These are phyloP conservation scores for Truncatella angustata DNA, from an alignment of 2,329 filamentous ascomycete genomes.

Conservation along the genomic window DNA sequence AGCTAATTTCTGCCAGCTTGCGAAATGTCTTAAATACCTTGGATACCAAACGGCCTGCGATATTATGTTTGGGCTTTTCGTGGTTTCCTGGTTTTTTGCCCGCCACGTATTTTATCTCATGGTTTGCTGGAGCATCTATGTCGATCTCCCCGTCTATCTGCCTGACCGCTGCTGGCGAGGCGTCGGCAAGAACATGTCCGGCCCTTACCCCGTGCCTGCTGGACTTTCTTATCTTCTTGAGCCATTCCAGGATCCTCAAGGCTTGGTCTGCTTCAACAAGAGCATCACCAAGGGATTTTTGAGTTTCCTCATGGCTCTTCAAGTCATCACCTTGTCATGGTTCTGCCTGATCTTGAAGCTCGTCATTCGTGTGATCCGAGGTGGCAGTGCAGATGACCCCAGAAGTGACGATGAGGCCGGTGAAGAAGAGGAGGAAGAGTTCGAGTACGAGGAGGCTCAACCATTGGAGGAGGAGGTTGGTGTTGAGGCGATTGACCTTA, in stretches of 20 bases:
- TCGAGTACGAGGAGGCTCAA: slow-evolving; percentile 51
- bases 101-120: slow-evolving; percentile 79
- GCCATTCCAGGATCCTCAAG: slow-evolving; percentile 69
- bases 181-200: slow-evolving; percentile 50
- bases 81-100: slow-evolving; percentile 78
- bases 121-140: slow-evolving; percentile 80
- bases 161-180: slow-evolving; percentile 71
- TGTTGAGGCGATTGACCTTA: slow-evolving; percentile 68
- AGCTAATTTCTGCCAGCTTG: slow-evolving; percentile 52
- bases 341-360: slow-evolving; percentile 86
- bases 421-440: slow-evolving; percentile 55
- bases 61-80: slow-evolving; percentile 78
- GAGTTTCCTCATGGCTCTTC: slow-evolving; percentile 71
- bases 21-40: slow-evolving; percentile 92
- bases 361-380: slow-evolving; percentile 74
- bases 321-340: slow-evolving; percentile 81
- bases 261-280: slow-evolving; percentile 76
- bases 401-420: slow-evolving; percentile 84
- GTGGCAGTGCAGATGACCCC: slow-evolving; percentile 76
- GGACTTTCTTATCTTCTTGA: slow-evolving; percentile 65
- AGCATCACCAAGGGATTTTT: slow-evolving; percentile 77
- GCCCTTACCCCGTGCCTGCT: slow-evolving; percentile 51
- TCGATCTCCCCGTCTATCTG: slow-evolving; percentile 62
- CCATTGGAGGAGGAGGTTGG: slow-evolving; percentile 73
- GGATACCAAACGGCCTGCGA: slow-evolving; percentile 77